Evolutionary conservation across 164 flowering plant species (phyloP).

Genomic region (Kingdonia uniflora): DNA sequence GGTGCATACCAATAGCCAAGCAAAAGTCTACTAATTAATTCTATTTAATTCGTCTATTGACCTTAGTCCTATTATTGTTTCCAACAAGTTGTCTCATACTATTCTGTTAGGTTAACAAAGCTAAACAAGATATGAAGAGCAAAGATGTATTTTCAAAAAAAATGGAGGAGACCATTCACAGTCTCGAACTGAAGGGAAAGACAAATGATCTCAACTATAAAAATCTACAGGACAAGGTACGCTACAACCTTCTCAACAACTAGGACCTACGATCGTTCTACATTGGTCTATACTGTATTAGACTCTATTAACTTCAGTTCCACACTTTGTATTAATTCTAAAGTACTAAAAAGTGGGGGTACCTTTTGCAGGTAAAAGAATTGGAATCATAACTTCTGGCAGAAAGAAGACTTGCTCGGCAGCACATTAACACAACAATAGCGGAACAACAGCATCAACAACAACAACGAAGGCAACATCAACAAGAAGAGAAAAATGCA

Average conservation of each 20-base stretch:
- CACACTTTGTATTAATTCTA: too few relatives aligned
- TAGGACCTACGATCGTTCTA: too few relatives aligned
- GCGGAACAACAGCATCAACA: slow-evolving; percentile 72
- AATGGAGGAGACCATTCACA: slow-evolving; percentile 69
- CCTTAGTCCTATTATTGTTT: too few relatives aligned
- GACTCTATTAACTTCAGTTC: too few relatives aligned
- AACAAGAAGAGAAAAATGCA: slow-evolving; percentile 31
- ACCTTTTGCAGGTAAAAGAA: slow-evolving; percentile 67
- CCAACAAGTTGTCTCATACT: too few relatives aligned
- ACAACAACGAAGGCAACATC: slow-evolving; percentile 32
- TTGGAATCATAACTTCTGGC: slow-evolving; percentile 71
- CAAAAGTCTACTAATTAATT: too few relatives aligned
- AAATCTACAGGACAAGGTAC: slow-evolving; percentile 80
- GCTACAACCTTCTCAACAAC: background rate
- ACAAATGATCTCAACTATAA: slow-evolving; percentile 62
- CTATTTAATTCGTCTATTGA: too few relatives aligned
- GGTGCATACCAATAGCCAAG: background rate
- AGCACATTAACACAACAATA: slow-evolving; percentile 75
- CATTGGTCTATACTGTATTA: too few relatives aligned
- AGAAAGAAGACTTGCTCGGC: slow-evolving; percentile 85
- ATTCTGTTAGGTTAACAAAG: slow-evolving; percentile 53
- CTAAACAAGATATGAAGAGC: slow-evolving; percentile 64
- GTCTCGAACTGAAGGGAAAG: slow-evolving; percentile 58
- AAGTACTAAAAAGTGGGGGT: background rate
- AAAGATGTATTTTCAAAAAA: slow-evolving; percentile 67